phyloP scores from a whole-genome alignment of 495 filamentous ascomycete species.

The Neurospora sp. region DNA sequence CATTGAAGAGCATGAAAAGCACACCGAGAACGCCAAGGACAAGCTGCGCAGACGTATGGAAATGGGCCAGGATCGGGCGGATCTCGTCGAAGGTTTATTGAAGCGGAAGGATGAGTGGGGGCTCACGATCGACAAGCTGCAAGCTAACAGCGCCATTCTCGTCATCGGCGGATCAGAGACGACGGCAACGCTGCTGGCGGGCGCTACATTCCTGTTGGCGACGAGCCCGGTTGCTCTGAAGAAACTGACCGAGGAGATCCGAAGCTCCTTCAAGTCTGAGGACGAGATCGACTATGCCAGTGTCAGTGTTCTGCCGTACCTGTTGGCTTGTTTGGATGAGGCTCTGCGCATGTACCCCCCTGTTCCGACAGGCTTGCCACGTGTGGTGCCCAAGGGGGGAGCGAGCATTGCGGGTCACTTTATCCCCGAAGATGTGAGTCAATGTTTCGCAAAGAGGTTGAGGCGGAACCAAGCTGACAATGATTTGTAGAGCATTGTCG shows the following conservation, averaged over 20 bases:
- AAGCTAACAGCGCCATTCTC: slow-evolving; percentile 30
- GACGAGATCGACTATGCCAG: slow-evolving; percentile 42
- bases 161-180: slow-evolving; percentile 53
- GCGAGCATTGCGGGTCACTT: slow-evolving; percentile 37
- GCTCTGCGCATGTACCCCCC: slow-evolving; percentile 50
- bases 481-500: slow-evolving; percentile 32
- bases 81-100: slow-evolving; percentile 41
- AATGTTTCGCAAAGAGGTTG: background rate
- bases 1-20: slow-evolving; percentile 23
- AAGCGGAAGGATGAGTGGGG: slow-evolving; percentile 36
- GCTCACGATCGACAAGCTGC: slow-evolving; percentile 28
- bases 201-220: slow-evolving; percentile 41
- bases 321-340: slow-evolving; percentile 48
- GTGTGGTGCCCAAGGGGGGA: slow-evolving; percentile 37
- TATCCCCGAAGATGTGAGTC: slow-evolving; percentile 30
- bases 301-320: slow-evolving; percentile 39
- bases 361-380: slow-evolving; percentile 34
- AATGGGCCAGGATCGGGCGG: slow-evolving; percentile 26
- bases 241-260: slow-evolving; percentile 42
- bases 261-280: slow-evolving; percentile 34
- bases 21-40: slow-evolving; percentile 23
- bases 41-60: slow-evolving; percentile 36
- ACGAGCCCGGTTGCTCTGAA: slow-evolving; percentile 32
- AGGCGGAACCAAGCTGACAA: background rate
- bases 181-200: slow-evolving; percentile 46